A percentile compares a stretch with the other conserved stretches of the same genome.
Conservation (phyloP, 495 filamentous ascomycete species). For the Penicillium verhagenii region DNA sequence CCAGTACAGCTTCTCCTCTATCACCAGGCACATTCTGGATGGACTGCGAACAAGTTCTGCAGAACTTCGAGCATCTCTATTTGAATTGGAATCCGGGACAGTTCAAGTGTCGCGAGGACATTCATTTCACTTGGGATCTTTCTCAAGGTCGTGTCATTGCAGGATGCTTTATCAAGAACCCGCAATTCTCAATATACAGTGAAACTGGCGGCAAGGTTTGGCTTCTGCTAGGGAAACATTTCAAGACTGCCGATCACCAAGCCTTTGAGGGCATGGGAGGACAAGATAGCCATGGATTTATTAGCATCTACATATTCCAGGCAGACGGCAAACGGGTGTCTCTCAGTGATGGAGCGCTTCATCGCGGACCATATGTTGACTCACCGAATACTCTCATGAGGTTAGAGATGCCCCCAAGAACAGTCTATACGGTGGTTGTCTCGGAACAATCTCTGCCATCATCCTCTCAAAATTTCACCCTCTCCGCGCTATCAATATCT, state of each 20-base stretch:
- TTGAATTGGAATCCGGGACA: slow-evolving; percentile 94
- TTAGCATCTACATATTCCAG: slow-evolving; percentile 79
- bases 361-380: slow-evolving; percentile 82
- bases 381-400: slow-evolving; percentile 87
- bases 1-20: slow-evolving; percentile 21
- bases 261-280: slow-evolving; percentile 23
- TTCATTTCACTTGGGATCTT: slow-evolving; percentile 87
- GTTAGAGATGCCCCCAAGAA: slow-evolving; percentile 58
- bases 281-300: slow-evolving; percentile 64
- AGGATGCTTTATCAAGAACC: slow-evolving; percentile 71
- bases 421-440: slow-evolving; percentile 73
- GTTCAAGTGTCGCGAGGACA: slow-evolving; percentile 77
- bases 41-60: slow-evolving; percentile 74
- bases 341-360: slow-evolving; percentile 62
- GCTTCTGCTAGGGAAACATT: slow-evolving; percentile 84
- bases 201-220: slow-evolving; percentile 63
- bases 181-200: slow-evolving; percentile 73
- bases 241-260: slow-evolving; percentile 43
- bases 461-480: slow-evolving; percentile 71
- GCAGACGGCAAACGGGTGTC: slow-evolving; percentile 72
- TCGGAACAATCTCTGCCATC: slow-evolving; percentile 74
- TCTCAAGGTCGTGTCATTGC: slow-evolving; percentile 52
- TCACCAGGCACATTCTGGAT: slow-evolving; percentile 88
- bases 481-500: slow-evolving; percentile 71
- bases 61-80: slow-evolving; percentile 92